Conservation (phyloP, 2,329 filamentous ascomycete species). For the Aspergillus pseudoviridinutans region DNA sequence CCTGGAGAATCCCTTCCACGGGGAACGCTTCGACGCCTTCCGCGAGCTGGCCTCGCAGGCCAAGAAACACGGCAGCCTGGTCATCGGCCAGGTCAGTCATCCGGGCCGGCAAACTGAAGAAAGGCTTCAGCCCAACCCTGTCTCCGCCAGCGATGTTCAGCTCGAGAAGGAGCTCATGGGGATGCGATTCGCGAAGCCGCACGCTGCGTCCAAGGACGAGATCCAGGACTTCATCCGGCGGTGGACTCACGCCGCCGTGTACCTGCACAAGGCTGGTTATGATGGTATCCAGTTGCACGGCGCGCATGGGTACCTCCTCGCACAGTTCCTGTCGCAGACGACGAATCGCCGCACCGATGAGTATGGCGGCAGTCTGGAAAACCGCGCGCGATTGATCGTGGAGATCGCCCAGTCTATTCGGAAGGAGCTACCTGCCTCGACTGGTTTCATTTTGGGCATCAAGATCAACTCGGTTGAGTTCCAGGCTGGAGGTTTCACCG, state of each 20-base stretch:
- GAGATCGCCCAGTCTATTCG: slow-evolving; percentile 47
- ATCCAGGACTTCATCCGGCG: slow-evolving; percentile 55
- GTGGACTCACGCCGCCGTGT: slow-evolving; percentile 61
- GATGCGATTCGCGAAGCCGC: slow-evolving; percentile 33
- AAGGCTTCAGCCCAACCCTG: slow-evolving; percentile 46
- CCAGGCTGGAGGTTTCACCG: slow-evolving; percentile 42
- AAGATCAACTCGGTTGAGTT: slow-evolving; percentile 60
- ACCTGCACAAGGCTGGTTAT: slow-evolving; percentile 59
- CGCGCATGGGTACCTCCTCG: slow-evolving; percentile 57
- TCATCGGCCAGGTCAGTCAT: slow-evolving; percentile 61
- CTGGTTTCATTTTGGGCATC: slow-evolving; percentile 49
- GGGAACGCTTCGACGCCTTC: slow-evolving; percentile 59
- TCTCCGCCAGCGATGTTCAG: slow-evolving; percentile 50
- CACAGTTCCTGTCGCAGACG: slow-evolving; percentile 52
- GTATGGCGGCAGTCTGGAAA: slow-evolving; percentile 64
- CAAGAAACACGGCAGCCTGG: slow-evolving; percentile 56
- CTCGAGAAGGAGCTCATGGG: slow-evolving; percentile 33
- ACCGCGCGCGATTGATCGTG: slow-evolving; percentile 59
- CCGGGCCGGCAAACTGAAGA: slow-evolving; percentile 55
- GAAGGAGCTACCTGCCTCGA: slow-evolving; percentile 11
- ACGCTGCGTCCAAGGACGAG: slow-evolving; percentile 26
- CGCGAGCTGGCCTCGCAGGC: slow-evolving; percentile 51
- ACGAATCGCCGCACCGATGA: slow-evolving; percentile 58
- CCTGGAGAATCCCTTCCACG: slow-evolving; percentile 46
- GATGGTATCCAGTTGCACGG: slow-evolving; percentile 50